Evolutionary conservation across 2,329 filamentous ascomycete genomes (phyloP).

Genomic region (Penicillium sp.): DNA sequence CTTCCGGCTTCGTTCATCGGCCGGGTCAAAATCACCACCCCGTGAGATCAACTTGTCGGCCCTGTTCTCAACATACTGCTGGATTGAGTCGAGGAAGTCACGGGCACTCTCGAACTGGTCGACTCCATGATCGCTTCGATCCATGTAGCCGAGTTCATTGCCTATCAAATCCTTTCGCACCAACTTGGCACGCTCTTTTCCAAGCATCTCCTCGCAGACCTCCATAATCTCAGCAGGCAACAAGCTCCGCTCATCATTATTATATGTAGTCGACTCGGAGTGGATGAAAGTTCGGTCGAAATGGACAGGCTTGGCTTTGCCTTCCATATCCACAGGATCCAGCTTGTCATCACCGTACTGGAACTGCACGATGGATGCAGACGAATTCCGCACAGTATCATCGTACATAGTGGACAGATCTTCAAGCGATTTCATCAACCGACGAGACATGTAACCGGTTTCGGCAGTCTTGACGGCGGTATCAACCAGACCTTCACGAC

Average conservation of each 20-base stretch:
- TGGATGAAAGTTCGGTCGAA: conserved; percentile 91
- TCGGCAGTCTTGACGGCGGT: conserved; percentile 98
- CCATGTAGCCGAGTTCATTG: conserved; percentile 65
- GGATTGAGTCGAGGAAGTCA: conserved; percentile 75
- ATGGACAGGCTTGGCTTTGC: conserved; percentile 83
- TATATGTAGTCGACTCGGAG: conserved; percentile 69
- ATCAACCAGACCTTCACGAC: conserved; percentile 96
- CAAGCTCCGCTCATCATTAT: conserved; percentile 71
- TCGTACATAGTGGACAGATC: conserved; percentile 93
- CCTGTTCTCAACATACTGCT: conserved; percentile 64
- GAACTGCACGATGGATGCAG: conserved; percentile 87
- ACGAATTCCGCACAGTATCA: conserved; percentile 88
- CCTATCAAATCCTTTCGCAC: conserved; percentile 60
- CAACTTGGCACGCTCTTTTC: conserved; percentile 64
- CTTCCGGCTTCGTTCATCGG: conserved; percentile 32
- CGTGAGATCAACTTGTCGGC: conserved; percentile 57
- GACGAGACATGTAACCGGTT: conserved; percentile 97
- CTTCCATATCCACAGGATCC: conserved; percentile 97
- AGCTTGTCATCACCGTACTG: conserved; percentile 95
- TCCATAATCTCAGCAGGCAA: conserved; percentile 69
- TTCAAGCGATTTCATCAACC: conserved; percentile 96
- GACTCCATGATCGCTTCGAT: conserved; percentile 63
- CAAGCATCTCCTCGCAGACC: conserved; percentile 66
- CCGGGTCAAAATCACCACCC: conserved; percentile 32
- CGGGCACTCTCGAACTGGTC: conserved; percentile 80